Evolutionary conservation across 208 protist genomes (phyloP).

Genomic region (Phytomonas serpens): DNA sequence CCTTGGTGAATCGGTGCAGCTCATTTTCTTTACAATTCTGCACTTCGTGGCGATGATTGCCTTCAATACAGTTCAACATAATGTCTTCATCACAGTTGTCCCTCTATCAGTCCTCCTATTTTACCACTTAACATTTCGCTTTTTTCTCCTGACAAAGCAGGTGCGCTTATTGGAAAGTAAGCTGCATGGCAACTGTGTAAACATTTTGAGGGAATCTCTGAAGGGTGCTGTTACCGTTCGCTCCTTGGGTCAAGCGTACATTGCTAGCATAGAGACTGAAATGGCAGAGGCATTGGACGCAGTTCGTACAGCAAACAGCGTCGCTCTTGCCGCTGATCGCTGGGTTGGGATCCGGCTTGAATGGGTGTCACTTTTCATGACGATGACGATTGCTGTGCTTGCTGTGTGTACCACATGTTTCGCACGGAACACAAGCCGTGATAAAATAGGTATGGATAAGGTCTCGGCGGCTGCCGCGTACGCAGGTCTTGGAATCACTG

Average conservation of each 20-base stretch:
- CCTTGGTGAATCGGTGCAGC: conserved; percentile 51
- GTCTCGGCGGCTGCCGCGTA: conserved; percentile 29
- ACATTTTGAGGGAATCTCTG: conserved; percentile 55
- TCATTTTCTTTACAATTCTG: conserved; percentile 44
- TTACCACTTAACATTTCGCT: conserved; percentile 55
- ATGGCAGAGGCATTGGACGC: conserved; percentile 56
- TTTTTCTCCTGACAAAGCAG: conserved; percentile 59
- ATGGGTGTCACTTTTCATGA: conserved; percentile 58
- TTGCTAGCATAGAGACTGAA: conserved; percentile 36
- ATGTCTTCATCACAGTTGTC: conserved; percentile 48
- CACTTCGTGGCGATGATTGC: conserved; percentile 50
- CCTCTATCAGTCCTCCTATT: conserved; percentile 66
- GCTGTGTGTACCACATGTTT: conserved; percentile 46
- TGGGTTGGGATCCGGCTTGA: conserved; percentile 69
- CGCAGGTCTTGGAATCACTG: conserved; percentile 56
- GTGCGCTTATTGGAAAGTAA: conserved; percentile 55
- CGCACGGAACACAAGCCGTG: conserved; percentile 8
- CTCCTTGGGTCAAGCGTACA: conserved; percentile 31
- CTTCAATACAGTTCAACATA: conserved; percentile 57
- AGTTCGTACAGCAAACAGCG: conserved; percentile 36
- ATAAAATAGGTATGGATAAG: conserved; percentile 3
- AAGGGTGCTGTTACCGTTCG: conserved; percentile 57
- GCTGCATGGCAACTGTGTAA: conserved; percentile 29
- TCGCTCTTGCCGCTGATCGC: conserved; percentile 46
- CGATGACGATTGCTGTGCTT: conserved; percentile 41